Evolutionary conservation across 148 eudicot genomes (phyloP).

Genomic region (Polygonum maritimum): DNA sequence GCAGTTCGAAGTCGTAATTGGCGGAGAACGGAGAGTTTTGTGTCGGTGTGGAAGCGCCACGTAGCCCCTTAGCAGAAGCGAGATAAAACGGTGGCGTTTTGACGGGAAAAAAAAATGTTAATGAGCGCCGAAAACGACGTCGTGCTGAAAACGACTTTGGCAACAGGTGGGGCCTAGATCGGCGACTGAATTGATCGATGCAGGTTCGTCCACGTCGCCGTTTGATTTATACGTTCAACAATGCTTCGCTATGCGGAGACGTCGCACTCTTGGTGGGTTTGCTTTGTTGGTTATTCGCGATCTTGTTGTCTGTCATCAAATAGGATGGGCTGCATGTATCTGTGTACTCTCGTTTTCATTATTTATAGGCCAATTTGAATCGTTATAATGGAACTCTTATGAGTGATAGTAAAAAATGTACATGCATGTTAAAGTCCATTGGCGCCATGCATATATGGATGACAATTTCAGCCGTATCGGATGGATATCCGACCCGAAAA

Average conservation of each 20-base stretch:
- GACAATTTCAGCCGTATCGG: too few species aligned
- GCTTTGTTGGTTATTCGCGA: neutral
- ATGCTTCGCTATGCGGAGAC: neutral
- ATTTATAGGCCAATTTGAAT: neutral
- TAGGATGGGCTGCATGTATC: neutral
- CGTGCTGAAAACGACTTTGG: neutral
- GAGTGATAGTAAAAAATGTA: too few species aligned
- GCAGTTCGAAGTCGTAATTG: neutral
- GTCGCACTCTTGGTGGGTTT: neutral
- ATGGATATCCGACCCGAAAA: too few species aligned
- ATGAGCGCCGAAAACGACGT: neutral
- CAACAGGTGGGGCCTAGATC: neutral
- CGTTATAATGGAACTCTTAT: too few species aligned
- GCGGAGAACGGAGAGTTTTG: neutral
- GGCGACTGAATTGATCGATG: neutral
- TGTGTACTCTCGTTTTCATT: neutral
- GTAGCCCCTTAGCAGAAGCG: neutral
- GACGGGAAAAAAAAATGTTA: too few species aligned
- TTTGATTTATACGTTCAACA: neutral
- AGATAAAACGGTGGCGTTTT: neutral
- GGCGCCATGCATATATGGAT: too few species aligned
- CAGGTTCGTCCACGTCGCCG: neutral
- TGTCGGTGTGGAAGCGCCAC: neutral
- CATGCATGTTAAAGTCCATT: too few species aligned
- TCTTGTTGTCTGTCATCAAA: neutral